Conservation (phyloP, 345 rosid species). For the Dipteronia sinensis region DNA sequence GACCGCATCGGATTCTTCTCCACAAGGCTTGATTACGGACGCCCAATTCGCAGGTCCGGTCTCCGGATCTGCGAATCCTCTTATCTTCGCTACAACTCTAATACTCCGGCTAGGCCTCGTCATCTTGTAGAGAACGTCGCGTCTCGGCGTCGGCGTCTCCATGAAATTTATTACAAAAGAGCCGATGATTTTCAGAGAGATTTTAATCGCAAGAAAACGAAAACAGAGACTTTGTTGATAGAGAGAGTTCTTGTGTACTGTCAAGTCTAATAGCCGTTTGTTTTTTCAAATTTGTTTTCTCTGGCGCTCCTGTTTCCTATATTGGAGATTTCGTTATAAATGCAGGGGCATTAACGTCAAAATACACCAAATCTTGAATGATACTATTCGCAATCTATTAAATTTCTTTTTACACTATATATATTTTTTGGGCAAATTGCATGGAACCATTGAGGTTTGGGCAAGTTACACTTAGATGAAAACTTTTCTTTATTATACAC, state of each 20-base stretch:
- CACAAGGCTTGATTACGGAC: slow-evolving; percentile 44
- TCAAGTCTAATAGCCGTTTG: slow-evolving; percentile 26
- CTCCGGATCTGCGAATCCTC: slow-evolving; percentile 36
- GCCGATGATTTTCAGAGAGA: background rate
- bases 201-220: background rate
- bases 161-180: background rate
- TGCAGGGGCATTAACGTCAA: background rate
- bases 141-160: slow-evolving; percentile 15
- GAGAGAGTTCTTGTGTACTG: no score
- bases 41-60: slow-evolving; percentile 31
- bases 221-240: background rate
- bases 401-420: no score
- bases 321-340: background rate
- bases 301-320: slow-evolving; percentile 23
- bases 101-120: slow-evolving; percentile 17
- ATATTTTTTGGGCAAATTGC: no score
- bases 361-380: background rate
- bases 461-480: no score
- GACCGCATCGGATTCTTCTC: slow-evolving; percentile 44
- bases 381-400: no score
- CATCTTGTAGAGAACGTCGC: background rate
- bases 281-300: slow-evolving; percentile 11
- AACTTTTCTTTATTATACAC: no score
- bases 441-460: no score
- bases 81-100: slow-evolving; percentile 69